Conservation (phyloP, 2,329 filamentous ascomycete genomes). For the Colletotrichum eremochloae region DNA sequence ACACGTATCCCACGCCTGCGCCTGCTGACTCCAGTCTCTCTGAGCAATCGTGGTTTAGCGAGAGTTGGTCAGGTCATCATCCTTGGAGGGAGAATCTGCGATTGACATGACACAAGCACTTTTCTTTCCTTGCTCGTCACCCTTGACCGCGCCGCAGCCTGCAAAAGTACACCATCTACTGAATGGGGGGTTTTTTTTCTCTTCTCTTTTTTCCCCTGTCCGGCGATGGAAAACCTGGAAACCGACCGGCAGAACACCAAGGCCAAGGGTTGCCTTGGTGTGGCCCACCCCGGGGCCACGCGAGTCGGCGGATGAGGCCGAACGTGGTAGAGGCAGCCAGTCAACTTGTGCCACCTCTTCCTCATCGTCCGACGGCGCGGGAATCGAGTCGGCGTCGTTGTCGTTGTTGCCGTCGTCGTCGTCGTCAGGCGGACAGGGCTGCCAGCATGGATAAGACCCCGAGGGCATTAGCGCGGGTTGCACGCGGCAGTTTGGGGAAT, state of each 20-base stretch:
- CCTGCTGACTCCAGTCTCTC: neutral
- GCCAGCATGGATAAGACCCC: constrained; percentile 11
- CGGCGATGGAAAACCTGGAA: constrained; percentile 12
- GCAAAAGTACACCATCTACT: neutral
- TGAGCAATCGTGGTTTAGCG: neutral
- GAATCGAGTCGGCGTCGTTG: constrained; percentile 14
- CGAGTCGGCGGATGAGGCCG: constrained; percentile 31
- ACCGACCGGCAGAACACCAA: constrained; percentile 17
- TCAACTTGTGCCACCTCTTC: constrained; percentile 35
- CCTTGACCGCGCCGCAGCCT: neutral
- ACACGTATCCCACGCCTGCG: neutral
- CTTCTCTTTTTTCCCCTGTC: too few species aligned
- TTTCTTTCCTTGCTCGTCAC: neutral
- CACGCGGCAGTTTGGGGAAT: constrained; percentile 38
- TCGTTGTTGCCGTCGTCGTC: neutral
- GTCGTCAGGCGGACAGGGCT: constrained; percentile 8
- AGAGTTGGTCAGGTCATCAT: constrained; percentile 6
- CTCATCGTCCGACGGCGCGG: neutral
- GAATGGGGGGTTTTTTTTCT: neutral
- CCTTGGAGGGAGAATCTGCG: neutral
- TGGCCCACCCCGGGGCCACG: constrained; percentile 9
- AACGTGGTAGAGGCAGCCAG: constrained; percentile 21
- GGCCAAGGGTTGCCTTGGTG: constrained; percentile 21
- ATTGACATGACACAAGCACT: constrained; percentile 9
- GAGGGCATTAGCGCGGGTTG: constrained; percentile 30